Evolutionary conservation across 2,329 filamentous ascomycete species (phyloP), one percentile per base, ranked within the genome.

Genomic region (Graphilbum ipis-grandicollis): DNA sequence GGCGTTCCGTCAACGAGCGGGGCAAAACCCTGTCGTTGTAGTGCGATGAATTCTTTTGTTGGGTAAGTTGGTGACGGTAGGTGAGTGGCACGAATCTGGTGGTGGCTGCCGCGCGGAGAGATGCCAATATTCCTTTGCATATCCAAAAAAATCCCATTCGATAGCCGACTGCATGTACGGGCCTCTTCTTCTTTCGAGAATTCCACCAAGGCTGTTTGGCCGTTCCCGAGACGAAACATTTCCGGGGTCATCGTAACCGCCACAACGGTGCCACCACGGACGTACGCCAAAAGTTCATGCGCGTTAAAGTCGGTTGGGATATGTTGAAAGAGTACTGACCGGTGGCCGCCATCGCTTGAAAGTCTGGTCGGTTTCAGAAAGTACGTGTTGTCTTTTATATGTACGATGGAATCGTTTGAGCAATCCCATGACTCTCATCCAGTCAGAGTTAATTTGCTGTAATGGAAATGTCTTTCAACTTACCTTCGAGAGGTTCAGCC

Each of bases 31-130:
- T 31, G 14, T 15, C 29, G 8, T n/a, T 36, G 19, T 8, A 34
- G 21, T 9, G 26, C 19, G 3, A 36, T 19, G 2, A 25, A 34
- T 15, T 39, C 38, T 6, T 17, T 28, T 9, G 40, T 34, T 4
- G 44, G 44, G 15, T 46, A 46, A 5, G 44, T 43, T 2, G 44
- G 25, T 14, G 38, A 35, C 1, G 37, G 39, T 2, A 46, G 19
- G 8, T 41, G n/a, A 14, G 29, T 31, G 13, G 15, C n/a, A 7
- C 29, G 29, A 7, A 31, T 28, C 31, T 6, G 26, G 26, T n/a
- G 5, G 14, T 28, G 23, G 7, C 23, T n/a, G 14, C 26, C 6
- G 26, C 26, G 26, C 12, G 9, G 5, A 13, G 5, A 5, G 33
- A 9, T 13, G 3, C 2, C 21, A 31, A 18, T 7, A 15, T 7